A percentile compares a stretch with the other conserved stretches of the same genome.
phyloP scores from a whole-genome alignment of 371 early-diverging fungal genomes.

The Polyrhizophydium stewartii region DNA sequence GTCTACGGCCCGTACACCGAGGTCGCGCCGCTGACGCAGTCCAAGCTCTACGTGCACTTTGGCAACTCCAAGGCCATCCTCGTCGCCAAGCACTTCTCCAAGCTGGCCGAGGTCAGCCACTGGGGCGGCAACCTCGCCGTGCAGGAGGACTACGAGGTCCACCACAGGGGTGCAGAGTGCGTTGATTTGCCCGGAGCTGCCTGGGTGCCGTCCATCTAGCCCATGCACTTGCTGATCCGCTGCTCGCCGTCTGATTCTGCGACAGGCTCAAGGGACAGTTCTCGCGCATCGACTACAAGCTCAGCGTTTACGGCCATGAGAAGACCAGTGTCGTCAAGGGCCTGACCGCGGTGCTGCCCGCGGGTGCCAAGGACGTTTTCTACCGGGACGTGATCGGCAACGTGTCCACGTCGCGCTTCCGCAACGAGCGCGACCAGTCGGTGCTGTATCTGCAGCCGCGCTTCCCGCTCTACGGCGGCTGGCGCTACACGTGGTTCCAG shows the following conservation, averaged over 20 bases:
- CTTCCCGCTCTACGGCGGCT: conserved; percentile 92
- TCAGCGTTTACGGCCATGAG: conserved; percentile 28
- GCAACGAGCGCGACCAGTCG: conserved; percentile 38
- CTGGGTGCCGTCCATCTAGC: neutral
- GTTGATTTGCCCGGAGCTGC: conserved; percentile 6
- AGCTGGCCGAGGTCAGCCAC: conserved; percentile 82
- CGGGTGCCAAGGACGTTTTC: conserved; percentile 68
- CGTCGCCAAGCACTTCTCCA: conserved; percentile 56
- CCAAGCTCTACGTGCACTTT: conserved; percentile 64
- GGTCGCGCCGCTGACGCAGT: conserved; percentile 27
- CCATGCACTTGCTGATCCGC: neutral
- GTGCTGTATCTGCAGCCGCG: conserved; percentile 76
- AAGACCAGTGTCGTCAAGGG: conserved; percentile 60
- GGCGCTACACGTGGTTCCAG: conserved; percentile 91
- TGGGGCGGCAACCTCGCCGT: conserved; percentile 79
- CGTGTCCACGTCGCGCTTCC: conserved; percentile 85
- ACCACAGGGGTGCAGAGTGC: conserved; percentile 78
- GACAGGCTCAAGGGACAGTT: conserved; percentile 69
- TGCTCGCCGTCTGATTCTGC: neutral
- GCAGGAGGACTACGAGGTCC: conserved; percentile 78
- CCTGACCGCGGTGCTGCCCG: conserved; percentile 58
- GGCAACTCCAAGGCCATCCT: conserved; percentile 60
- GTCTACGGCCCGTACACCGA: conserved; percentile 73
- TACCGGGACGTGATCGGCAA: conserved; percentile 94
- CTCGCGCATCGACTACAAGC: conserved; percentile 65